Evolutionary conservation across 2,329 filamentous ascomycete species (phyloP).

Genomic region (Tolypocladium inflatum): DNA sequence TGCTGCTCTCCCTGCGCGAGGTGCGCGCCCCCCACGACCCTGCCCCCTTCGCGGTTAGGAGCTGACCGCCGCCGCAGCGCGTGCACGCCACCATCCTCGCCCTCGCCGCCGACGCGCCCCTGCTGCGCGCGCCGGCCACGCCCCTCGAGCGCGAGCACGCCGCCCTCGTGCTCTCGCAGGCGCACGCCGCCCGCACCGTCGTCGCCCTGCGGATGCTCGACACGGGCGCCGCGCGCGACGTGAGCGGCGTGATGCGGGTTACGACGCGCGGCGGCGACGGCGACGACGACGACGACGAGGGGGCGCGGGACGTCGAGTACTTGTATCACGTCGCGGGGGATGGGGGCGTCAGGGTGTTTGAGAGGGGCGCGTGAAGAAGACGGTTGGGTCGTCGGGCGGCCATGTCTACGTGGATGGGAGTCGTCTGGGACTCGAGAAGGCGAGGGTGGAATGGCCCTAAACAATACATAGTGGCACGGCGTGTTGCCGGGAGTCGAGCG

Average conservation of each 20-base stretch:
- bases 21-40: conserved; percentile 14
- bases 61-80: conserved; percentile 27
- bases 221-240: conserved; percentile 81
- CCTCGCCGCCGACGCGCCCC: conserved; percentile 62
- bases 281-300: conserved; percentile 6
- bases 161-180: conserved; percentile 58
- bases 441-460: neutral
- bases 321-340: conserved; percentile 75
- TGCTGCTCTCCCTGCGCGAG: conserved; percentile 52
- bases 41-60: too few relatives aligned
- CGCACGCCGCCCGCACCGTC: conserved; percentile 66
- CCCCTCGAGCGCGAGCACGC: conserved; percentile 62
- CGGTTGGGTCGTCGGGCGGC: neutral
- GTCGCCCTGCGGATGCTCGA: conserved; percentile 69
- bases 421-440: neutral
- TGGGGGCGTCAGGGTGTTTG: conserved; percentile 74
- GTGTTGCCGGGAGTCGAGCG: neutral
- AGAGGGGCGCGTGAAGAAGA: conserved; percentile 46
- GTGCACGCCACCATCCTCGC: conserved; percentile 59
- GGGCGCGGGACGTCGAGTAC: conserved; percentile 51
- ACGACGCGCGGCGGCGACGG: conserved; percentile 43
- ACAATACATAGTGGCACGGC: neutral
- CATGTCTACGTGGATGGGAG: neutral
- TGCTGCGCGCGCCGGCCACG: conserved; percentile 52
- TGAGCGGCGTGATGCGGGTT: conserved; percentile 77